Evolutionary conservation across 495 filamentous ascomycete genomes (phyloP).

Genomic region (Penicillium soppii): DNA sequence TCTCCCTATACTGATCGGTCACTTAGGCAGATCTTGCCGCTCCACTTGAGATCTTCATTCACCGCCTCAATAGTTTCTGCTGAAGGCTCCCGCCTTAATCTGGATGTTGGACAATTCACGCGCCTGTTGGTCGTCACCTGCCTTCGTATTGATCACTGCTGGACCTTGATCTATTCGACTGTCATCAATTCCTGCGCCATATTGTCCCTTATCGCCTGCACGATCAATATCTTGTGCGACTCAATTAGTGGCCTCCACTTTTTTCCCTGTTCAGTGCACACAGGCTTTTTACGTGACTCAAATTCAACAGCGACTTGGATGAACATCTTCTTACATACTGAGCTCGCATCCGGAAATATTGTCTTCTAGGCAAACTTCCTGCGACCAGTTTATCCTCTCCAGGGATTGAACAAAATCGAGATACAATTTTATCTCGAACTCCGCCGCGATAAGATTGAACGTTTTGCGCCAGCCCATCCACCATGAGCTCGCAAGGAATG

Average conservation of each 20-base stretch:
- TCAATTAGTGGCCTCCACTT: slow-evolving; percentile 1
- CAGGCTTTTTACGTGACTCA: slow-evolving; percentile 15
- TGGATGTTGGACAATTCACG: slow-evolving; percentile 11
- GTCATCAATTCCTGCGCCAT: neutral
- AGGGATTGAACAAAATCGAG: neutral
- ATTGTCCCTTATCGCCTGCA: neutral
- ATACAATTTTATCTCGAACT: neutral
- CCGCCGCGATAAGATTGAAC: slow-evolving; percentile 11
- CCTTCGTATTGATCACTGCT: neutral
- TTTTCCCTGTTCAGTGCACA: slow-evolving; percentile 12
- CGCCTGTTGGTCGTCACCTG: slow-evolving; percentile 6
- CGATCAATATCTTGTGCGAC: neutral
- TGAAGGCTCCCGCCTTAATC: slow-evolving; percentile 1
- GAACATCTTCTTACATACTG: slow-evolving; percentile 4
- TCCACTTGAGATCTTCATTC: neutral
- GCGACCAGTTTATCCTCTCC: neutral
- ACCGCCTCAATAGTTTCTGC: slow-evolving; percentile 9
- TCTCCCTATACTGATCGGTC: no score
- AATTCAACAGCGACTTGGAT: slow-evolving; percentile 6
- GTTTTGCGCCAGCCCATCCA: slow-evolving; percentile 6
- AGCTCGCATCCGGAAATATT: neutral
- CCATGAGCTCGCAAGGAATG: slow-evolving; percentile 45
- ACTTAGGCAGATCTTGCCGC: no score
- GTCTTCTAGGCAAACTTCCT: neutral
- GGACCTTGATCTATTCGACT: slow-evolving; percentile 1